phyloP scores from a whole-genome alignment of 108 stramenopile genomes.

The Cyclostephanos tholiformis region DNA sequence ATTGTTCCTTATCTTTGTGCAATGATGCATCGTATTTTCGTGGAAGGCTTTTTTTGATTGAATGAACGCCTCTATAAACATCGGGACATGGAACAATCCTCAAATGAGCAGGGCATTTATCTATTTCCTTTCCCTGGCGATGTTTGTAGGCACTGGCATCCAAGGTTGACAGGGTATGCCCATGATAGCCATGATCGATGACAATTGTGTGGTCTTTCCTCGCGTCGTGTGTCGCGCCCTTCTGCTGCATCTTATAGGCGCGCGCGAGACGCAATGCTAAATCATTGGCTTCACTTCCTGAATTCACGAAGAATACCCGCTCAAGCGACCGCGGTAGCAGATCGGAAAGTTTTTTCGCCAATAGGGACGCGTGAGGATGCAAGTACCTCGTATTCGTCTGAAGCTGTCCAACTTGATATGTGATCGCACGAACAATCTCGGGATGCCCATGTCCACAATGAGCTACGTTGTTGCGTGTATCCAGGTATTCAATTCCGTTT shows the following conservation, averaged over 20 bases:
- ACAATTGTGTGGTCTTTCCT: constrained; percentile 57
- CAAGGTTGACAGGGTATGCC: constrained; percentile 82
- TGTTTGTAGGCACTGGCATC: constrained; percentile 95
- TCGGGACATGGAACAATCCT: constrained; percentile 87
- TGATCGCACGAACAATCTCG: constrained; percentile 68
- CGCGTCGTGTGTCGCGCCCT: neutral
- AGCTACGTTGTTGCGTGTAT: constrained; percentile 93
- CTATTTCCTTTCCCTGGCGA: constrained; percentile 61
- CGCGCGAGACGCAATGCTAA: constrained; percentile 93
- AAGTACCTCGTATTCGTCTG: constrained; percentile 96
- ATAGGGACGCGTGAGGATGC: constrained; percentile 75
- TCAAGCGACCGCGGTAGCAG: constrained; percentile 63
- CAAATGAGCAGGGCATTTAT: constrained; percentile 56
- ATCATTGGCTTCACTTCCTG: constrained; percentile 97
- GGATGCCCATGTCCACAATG: constrained; percentile 87
- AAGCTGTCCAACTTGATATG: constrained; percentile 62
- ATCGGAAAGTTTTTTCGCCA: constrained; percentile 64
- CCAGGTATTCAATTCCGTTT: constrained; percentile 70
- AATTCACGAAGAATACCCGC: constrained; percentile 91
- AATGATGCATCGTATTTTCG: neutral
- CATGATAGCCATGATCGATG: constrained; percentile 93
- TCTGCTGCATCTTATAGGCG: constrained; percentile 48
- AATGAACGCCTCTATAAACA: constrained; percentile 76
- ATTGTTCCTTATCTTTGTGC: neutral
- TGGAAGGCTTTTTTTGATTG: constrained; percentile 24